These are phyloP conservation scores for Stachybotrys chartarum DNA, from an alignment of 2,329 filamentous ascomycete genomes.

Conservation along the genomic window DNA sequence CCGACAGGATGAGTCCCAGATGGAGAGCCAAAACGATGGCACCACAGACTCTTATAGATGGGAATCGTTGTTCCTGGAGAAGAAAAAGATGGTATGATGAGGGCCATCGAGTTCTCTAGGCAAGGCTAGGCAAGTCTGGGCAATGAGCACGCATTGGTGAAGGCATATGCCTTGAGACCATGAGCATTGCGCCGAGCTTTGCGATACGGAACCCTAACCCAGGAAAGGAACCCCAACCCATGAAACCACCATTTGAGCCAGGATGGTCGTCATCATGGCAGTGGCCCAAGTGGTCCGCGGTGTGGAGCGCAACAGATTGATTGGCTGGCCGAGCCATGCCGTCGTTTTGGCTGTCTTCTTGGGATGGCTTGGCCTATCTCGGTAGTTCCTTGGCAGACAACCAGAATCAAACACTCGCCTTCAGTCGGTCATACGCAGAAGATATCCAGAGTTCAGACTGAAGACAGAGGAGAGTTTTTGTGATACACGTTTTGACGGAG, in stretches of 20 bases:
- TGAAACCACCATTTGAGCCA: neutral
- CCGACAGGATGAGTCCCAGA: neutral
- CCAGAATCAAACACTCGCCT: neutral
- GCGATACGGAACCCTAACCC: neutral
- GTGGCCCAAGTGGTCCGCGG: neutral
- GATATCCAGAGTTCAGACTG: neutral
- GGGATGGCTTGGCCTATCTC: neutral
- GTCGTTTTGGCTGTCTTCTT: neutral
- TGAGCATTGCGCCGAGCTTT: neutral
- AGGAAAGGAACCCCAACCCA: neutral
- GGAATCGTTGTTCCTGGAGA: neutral
- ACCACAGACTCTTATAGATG: neutral
- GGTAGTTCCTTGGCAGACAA: neutral
- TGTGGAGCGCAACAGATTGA: neutral
- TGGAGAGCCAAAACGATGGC: neutral
- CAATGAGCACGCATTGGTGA: neutral
- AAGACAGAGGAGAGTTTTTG: neutral
- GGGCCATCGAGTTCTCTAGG: no score
- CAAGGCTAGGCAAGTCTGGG: neutral
- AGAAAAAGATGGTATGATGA: neutral
- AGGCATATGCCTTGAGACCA: neutral
- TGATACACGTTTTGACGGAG: neutral
- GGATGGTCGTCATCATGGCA: neutral
- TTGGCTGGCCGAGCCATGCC: neutral
- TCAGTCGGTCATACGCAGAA: neutral